Evolutionary conservation across 352 stramenopile genomes (phyloP).

Genomic region (Phytophthora pseudosyringae): DNA sequence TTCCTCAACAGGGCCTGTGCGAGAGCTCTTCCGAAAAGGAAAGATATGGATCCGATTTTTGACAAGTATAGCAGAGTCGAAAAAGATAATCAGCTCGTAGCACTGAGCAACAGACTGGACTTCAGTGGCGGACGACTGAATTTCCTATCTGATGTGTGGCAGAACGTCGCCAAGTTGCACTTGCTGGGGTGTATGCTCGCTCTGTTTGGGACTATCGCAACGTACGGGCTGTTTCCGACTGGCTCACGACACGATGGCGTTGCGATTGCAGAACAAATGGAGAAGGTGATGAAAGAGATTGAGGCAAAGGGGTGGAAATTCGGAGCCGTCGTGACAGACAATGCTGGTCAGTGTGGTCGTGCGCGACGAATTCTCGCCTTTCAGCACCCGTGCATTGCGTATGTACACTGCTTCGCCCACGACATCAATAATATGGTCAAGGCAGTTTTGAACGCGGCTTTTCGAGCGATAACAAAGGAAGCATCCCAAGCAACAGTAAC

Average conservation of each 20-base stretch:
- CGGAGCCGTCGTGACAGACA: not conserved
- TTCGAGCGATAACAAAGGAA: not conserved
- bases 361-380: not conserved
- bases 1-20: no score
- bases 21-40: no score
- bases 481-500: not conserved
- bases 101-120: no score
- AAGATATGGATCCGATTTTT: no score
- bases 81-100: no score
- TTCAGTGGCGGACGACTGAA: no score
- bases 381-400: not conserved
- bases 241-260: not conserved
- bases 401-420: slow-evolving; percentile 1
- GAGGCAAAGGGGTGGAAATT: not conserved
- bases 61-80: no score
- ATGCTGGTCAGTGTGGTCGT: not conserved
- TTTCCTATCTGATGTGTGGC: no score
- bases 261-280: not conserved
- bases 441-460: not conserved
- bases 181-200: no score
- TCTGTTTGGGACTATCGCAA: no score
- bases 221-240: no score
- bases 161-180: no score
- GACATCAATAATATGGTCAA: not conserved
- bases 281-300: not conserved